Evolutionary conservation across 768 basidiomycete species (phyloP), one percentile per base, ranked within the genome.

Genomic region (Cyclocybe cylindracea): DNA sequence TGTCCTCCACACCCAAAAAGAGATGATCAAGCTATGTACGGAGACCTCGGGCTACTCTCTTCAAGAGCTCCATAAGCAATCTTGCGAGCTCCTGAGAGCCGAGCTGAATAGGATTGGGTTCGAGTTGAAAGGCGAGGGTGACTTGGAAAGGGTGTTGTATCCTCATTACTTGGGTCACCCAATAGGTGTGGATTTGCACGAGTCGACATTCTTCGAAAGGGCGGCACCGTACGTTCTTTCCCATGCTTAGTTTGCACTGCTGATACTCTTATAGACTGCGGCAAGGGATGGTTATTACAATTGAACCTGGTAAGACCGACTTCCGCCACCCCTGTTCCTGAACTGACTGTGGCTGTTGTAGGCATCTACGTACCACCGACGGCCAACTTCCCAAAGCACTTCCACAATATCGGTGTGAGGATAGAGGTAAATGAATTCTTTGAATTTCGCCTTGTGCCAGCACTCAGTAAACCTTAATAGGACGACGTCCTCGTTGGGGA

Each of bases 131-230:
- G 71, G 71, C 0, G 74, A 76, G 9, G 72, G 73, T 1, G 85
- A 86, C 19, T 75, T 90, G 48, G 77, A 95, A 40, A 81, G 90
- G 56, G 70, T 86, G 31, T 67, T 99, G 60, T 99, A 98, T 64
- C 97, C 97, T 1, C 97, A 99, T 73, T 93, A 85, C 56, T 68
- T 99, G 42, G 84, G 90, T 24, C 97, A 99, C 72, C 89, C 91
- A 6, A 86, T 98, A 35, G 97, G 97, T 5, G 86, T 97, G 44
- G 96, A 98, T 72, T 66, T 98, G 47, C 96, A 98, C 60, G 97
- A 98, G 64, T 89, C 92, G 13, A 77, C 69, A 13, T 71, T 83
- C 57, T 75, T 82, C 50, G 81, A 85, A 52, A 77, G 86, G 43
- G 67, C 71, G 50, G 77, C 71, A 16, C 67, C 72, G 86, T 85